Evolutionary conservation across 805 yeast genomes (phyloP).

Genomic region (Saccharomycopsis sp.): DNA sequence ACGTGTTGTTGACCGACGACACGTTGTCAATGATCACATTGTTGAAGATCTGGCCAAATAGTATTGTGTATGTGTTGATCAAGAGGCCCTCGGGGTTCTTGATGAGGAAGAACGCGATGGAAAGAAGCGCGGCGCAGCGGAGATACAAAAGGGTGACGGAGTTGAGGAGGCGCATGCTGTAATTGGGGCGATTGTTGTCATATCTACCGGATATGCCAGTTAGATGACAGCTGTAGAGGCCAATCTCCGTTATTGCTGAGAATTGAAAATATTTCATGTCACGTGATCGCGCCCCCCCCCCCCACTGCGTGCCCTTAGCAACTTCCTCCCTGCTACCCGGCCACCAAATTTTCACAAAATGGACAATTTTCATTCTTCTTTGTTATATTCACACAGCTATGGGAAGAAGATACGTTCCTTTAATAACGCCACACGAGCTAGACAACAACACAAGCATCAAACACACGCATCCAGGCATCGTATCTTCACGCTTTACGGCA

Average conservation of each 20-base stretch:
- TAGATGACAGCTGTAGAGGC: no score
- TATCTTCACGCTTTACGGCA: no score
- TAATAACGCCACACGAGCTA: no score
- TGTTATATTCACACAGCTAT: not conserved
- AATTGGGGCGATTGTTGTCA: no score
- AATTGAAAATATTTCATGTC: no score
- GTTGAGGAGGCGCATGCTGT: conserved; percentile 3
- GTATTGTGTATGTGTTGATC: conserved; percentile 15
- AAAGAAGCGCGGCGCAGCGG: conserved; percentile 16
- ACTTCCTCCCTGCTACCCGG: no score
- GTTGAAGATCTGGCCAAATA: conserved; percentile 18
- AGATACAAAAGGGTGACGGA: conserved; percentile 17
- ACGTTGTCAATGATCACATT: conserved; percentile 18
- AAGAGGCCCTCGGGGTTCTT: conserved; percentile 18
- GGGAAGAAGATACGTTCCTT: no score
- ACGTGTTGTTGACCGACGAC: conserved; percentile 10
- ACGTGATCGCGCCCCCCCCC: no score
- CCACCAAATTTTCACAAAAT: not conserved
- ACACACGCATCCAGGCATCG: no score
- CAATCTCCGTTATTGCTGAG: no score
- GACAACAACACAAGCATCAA: no score
- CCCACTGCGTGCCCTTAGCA: not conserved
- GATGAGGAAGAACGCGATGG: conserved; percentile 17
- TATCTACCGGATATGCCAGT: no score
- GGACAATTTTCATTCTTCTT: not conserved